Evolutionary conservation across 2,329 filamentous ascomycete species (phyloP), one percentile per base, ranked within the genome.

Genomic region (Cladosporium austrohemisphaericum): DNA sequence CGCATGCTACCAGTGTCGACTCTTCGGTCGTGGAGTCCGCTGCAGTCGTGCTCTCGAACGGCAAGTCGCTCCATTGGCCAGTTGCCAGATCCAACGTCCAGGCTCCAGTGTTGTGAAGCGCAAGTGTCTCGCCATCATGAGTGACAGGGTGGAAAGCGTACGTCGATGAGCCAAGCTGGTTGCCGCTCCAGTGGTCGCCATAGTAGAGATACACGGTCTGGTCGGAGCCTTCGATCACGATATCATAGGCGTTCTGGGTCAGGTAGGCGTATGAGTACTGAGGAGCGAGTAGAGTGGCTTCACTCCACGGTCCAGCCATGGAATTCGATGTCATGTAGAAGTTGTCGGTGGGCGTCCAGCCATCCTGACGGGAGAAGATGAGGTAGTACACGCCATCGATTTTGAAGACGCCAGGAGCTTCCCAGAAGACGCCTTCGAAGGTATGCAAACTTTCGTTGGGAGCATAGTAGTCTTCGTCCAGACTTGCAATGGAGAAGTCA

Each of bases 391-490:
- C 73, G 1, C 73, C 76, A 11, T 76, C 71, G 6, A 75, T 73
- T 64, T 85, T 86, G 49, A 83, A 62, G 28, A 86, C 70, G 0
- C 83, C 82, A 0, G 84, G 83, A 0, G 83, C 71, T 59, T 87
- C 84, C 41, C 57, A 58, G 22, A 52, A 61, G 5, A 56, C 54
- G 11, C 50, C 52, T 5, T 45, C 32, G 51, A 59, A 61, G 6
- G 55, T 59, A 26, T 60, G 56, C 20, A 58, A 49, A 4, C 52
- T 52, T 16, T 56, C 53, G 9, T 46, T 47, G 5, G 58, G 57
- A 18, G 56, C 52, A 46, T 58, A 57, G 43, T 59, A 61, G 35
- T 61, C 59, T 5, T 53, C 54, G 41, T 57, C 54, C 2, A 60
- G 54, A 11, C 50, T 53, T 5, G 59, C 59, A 16, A 60, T 58